Base-by-base conservation (phyloP, 208 protist genomes). In the Leishmania guyanensis region DNA sequence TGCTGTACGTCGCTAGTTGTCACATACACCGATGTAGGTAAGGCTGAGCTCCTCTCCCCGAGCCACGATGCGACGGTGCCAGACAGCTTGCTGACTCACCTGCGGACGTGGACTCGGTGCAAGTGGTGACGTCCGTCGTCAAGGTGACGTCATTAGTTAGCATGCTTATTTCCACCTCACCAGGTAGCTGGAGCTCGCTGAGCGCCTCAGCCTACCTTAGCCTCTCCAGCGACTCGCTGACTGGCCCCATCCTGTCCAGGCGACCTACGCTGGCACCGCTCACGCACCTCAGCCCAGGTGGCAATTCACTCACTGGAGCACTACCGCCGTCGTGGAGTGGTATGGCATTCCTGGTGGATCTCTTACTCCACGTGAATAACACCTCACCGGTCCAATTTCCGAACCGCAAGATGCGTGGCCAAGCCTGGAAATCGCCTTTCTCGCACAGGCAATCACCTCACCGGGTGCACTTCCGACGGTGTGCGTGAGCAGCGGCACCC, bases 201-300 rank as follows among this genome's bases (percentile, higher is more conserved):
- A 39, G 33, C 16, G 22, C 66, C 66, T 43, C 43, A 9, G 43
- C 66, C 6, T 36, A 33, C 46, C 48, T 58, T 20, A 36, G 46
- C 50, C 70, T 75, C 12, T 39, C 70, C 26, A 75, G 70, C 43
- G n/a, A 75, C 70, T 48, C 50, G 48, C 50, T 75, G 46, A 36
- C 48, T 16, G n/a, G 50, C 50, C 20, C 48, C 9, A 50, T 43
- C 20, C 20, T 48, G 16, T 33, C 48, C 50, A 43, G 50, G 3
- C 17, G 43, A 20, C 43, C 3, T 39, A 20, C 8, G 46, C 46
- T 58, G n/a, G 33, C 70, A 10, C 14, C n/a, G 17, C 48, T 73
- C 20, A 43, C 16, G 9, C 22, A 39, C 14, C 70, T 56, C 46
- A 53, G 16, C 50, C 70, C 29, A 8, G 43, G 46, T 3, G 46